phyloP scores from a whole-genome alignment of 1,139 yeast species.

The Meyerozyma elateridarum region DNA sequence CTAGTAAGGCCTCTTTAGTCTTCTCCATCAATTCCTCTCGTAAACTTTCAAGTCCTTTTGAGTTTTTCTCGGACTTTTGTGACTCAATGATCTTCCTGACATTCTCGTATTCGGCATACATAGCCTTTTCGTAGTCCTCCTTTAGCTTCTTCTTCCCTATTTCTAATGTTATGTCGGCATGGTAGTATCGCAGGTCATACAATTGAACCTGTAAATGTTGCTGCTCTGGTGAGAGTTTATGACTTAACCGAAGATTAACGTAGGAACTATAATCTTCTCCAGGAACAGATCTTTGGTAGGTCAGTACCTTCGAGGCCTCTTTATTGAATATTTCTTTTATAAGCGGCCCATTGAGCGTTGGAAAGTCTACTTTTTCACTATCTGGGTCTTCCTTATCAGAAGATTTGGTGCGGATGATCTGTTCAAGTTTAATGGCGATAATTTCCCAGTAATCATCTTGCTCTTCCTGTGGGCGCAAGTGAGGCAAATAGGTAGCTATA shows the following conservation, averaged over 20 bases:
- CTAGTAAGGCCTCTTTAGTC: constrained; percentile 19
- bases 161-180: constrained; percentile 5
- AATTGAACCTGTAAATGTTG: constrained; percentile 4
- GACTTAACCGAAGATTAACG: no score
- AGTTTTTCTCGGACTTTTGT: no score
- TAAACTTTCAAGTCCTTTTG: constrained; percentile 12
- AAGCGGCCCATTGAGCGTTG: constrained; percentile 27
- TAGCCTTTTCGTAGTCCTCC: constrained; percentile 9
- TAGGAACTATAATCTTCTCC: constrained; percentile 10
- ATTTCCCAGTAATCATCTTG: constrained; percentile 34
- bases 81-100: no score
- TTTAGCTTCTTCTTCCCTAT: constrained; percentile 3
- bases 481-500: constrained; percentile 30
- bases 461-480: constrained; percentile 23
- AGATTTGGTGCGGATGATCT: no score
- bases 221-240: constrained; percentile 7
- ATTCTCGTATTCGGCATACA: no score
- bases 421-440: constrained; percentile 26
- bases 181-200: constrained; percentile 3
- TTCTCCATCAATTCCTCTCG: constrained; percentile 15
- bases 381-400: constrained; percentile 7
- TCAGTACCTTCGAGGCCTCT: no score
- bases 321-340: constrained; percentile 23
- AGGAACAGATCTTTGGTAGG: constrained; percentile 8
- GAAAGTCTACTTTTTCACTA: constrained; percentile 19